Evolutionary conservation across 1,284 basidiomycete genomes (phyloP).

Genomic region (Anthracocystis setariae): DNA sequence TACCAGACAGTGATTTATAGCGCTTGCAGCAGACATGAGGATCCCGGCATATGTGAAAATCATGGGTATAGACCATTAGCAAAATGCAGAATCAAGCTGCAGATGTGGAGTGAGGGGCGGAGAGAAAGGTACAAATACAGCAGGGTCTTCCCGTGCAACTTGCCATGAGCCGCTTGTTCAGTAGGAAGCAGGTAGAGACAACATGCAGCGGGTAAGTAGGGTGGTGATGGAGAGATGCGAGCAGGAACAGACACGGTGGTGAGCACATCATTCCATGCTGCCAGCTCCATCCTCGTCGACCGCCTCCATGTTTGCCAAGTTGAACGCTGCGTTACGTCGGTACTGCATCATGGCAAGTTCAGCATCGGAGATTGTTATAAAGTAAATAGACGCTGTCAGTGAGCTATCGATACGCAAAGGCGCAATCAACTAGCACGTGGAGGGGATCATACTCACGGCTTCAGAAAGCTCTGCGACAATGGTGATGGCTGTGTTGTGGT

Average conservation of each 20-base stretch:
- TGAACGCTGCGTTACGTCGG: conserved; percentile 64
- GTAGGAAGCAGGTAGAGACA: no score
- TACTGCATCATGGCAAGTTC: conserved; percentile 40
- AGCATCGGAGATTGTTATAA: background rate
- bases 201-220: no score
- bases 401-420: background rate
- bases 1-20: no score
- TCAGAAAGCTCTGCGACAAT: conserved; percentile 64
- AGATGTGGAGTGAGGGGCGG: background rate
- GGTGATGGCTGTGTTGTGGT: conserved; percentile 61
- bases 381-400: background rate
- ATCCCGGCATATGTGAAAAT: background rate
- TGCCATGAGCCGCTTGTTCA: no score
- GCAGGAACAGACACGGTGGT: no score
- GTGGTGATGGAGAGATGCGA: no score
- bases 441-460: conserved; percentile 50
- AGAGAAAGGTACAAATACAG: conserved; percentile 11
- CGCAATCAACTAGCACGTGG: background rate
- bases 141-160: no score
- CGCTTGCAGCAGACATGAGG: no score
- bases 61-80: conserved; percentile 13
- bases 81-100: background rate
- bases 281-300: conserved; percentile 25
- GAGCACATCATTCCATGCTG: conserved; percentile 12
- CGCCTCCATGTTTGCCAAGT: conserved; percentile 60